A percentile compares a stretch with the other conserved stretches of the same genome.
phyloP scores from a whole-genome alignment of 805 yeast species.

The Blastobotrys muscicola region DNA sequence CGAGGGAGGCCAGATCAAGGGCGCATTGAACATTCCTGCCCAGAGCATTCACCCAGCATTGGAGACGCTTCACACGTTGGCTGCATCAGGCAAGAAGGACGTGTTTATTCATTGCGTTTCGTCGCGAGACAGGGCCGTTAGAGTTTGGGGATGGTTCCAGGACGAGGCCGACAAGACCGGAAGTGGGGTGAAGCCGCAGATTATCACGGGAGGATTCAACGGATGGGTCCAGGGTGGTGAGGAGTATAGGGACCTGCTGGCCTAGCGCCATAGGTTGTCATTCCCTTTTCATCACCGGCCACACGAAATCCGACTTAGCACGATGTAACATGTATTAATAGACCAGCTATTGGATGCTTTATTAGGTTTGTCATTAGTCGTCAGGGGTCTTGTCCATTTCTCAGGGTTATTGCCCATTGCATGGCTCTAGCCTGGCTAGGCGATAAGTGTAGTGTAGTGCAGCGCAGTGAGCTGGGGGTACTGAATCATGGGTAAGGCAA shows the following conservation, averaged over 20 bases:
- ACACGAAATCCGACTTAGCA: too few relatives aligned
- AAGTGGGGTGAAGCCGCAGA: constrained; percentile 9
- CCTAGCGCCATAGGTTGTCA: too few relatives aligned
- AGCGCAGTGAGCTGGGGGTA: too few relatives aligned
- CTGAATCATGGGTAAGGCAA: too few relatives aligned
- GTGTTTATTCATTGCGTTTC: constrained; percentile 15
- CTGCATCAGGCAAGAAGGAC: constrained; percentile 14
- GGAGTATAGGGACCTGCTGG: constrained; percentile 7
- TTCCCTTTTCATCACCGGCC: too few relatives aligned
- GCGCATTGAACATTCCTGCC: constrained; percentile 18
- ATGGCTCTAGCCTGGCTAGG: too few relatives aligned
- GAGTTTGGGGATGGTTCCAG: constrained; percentile 17
- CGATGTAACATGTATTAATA: too few relatives aligned
- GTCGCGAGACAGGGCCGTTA: constrained; percentile 11
- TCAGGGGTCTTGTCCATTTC: too few relatives aligned
- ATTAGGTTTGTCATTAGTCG: too few relatives aligned
- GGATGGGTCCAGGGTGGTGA: constrained; percentile 20
- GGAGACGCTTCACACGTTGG: constrained; percentile 14
- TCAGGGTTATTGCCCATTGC: too few relatives aligned
- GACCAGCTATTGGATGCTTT: too few relatives aligned
- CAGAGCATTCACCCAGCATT: constrained; percentile 13
- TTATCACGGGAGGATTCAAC: constrained; percentile 17
- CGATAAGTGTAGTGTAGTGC: too few relatives aligned
- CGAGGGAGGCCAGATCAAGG: constrained; percentile 19
- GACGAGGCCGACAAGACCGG: constrained; percentile 13